Evolutionary conservation across 768 basidiomycete genomes (phyloP), one percentile per base, ranked within the genome.

Genomic region (Tulasnella sp.): DNA sequence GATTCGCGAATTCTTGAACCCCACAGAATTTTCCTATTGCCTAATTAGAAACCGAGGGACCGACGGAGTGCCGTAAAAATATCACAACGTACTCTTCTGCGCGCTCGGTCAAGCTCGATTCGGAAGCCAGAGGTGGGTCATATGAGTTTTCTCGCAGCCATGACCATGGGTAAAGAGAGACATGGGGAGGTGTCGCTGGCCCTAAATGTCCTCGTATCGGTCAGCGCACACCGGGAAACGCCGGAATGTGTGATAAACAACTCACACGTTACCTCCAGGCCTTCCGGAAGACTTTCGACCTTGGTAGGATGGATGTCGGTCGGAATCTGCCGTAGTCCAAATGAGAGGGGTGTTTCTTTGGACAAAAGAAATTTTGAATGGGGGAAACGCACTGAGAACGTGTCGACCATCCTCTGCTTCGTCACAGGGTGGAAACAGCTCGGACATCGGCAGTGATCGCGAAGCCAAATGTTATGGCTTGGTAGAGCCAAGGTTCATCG

Each of bases 361-460:
- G 20, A 10, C 18, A 20, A 55, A 44, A 39, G 37, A n/a, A 75
- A 55, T 39, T 35, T 7, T 40, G 26, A 26, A 42, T 74, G 5
- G n/a, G 32, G 20, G n/a, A n/a, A 11, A 80, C 87, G 39, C 81
- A 92, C 96, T 80, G 93, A 90, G 80, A 92, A 94, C 1, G 96
- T 95, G 82, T 93, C 91, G 74, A 95, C 85, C 13, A 98, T 84
- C 26, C 96, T 88, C 83, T 99, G 97, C 82, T 94, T 96, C 20
- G 96, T 98, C 79, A 90, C 83, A 0, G 91, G 86, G 84, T 98
- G 96, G 82, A 93, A 96, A 84, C 95, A 97, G 72, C 89, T 85
- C 6, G 91, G 85, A 83, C 95, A 98, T 42, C 96, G 88, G 83
- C 97, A 99, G 81, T 98, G 96, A 82, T 98, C 97, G 67, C 94